A percentile compares a stretch with the other conserved stretches of the same genome.
Conservation (phyloP, 179 eudicot species). For the Silene coronaria region DNA sequence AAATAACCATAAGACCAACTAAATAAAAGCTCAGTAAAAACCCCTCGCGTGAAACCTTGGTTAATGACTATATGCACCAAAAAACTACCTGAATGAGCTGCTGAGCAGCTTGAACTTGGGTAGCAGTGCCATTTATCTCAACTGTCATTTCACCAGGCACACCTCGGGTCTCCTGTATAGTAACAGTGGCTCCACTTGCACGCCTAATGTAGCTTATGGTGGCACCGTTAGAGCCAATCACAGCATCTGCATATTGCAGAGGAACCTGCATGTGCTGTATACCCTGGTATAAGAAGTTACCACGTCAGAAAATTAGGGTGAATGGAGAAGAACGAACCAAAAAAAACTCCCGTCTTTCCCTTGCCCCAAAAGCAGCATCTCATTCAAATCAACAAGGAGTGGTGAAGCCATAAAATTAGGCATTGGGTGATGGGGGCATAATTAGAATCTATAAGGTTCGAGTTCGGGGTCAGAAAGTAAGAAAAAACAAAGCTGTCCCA, state of each 20-base stretch:
- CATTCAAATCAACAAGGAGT: no score
- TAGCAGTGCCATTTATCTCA: slow-evolving; percentile 39
- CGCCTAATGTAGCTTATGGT: slow-evolving; percentile 42
- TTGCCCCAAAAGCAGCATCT: no score
- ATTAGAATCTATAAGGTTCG: background rate
- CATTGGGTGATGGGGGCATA: no score
- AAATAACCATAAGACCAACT: background rate
- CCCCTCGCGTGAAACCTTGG: background rate
- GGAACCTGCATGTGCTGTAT: slow-evolving; percentile 46
- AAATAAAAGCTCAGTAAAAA: background rate
- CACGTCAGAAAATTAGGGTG: background rate
- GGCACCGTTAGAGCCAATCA: slow-evolving; percentile 42
- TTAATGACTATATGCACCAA: background rate
- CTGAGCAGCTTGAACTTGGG: slow-evolving; percentile 49
- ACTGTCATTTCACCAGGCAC: slow-evolving; percentile 49
- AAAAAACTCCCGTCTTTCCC: no score
- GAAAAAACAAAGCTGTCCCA: background rate
- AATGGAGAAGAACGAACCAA: background rate
- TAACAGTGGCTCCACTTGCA: slow-evolving; percentile 47
- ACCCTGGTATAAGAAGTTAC: slow-evolving; percentile 18
- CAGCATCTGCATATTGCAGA: slow-evolving; percentile 39
- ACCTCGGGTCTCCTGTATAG: slow-evolving; percentile 45
- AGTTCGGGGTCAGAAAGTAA: background rate
- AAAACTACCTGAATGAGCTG: slow-evolving; percentile 40
- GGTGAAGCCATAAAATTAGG: no score